phyloP scores from a whole-genome alignment of 2,329 filamentous ascomycete species.

The Fusarium devonianum region DNA sequence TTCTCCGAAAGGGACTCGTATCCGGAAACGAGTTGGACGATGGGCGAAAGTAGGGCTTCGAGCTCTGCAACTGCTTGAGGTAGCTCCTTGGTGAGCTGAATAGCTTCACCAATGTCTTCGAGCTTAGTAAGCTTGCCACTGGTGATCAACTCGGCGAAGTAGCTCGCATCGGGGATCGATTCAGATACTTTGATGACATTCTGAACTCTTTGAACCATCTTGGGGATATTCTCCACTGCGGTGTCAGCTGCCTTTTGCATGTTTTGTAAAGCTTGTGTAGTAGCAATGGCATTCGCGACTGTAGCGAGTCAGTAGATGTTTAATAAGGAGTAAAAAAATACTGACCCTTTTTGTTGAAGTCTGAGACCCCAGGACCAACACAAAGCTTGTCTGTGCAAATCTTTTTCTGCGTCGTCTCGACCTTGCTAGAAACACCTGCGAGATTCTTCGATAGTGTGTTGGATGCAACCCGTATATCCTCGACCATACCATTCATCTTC shows the following conservation, averaged over 20 bases:
- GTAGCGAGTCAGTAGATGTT: not conserved
- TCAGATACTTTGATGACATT: not conserved
- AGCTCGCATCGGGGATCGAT: not conserved
- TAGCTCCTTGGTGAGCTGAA: slow-evolving; percentile 3
- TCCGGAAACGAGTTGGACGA: not conserved
- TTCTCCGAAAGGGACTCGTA: not conserved
- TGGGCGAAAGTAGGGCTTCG: not conserved
- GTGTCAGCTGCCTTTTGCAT: not conserved
- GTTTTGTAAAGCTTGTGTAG: not conserved
- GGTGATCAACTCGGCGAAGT: slow-evolving; percentile 1
- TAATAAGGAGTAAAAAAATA: too few relatives aligned
- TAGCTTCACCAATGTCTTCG: slow-evolving; percentile 3
- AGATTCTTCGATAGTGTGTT: not conserved
- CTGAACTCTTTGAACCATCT: not conserved
- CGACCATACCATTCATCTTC: not conserved
- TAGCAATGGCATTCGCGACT: not conserved
- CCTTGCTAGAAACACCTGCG: not conserved
- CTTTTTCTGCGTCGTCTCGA: slow-evolving; percentile 1
- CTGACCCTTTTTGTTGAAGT: slow-evolving; percentile 1
- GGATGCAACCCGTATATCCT: not conserved
- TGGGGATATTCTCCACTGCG: not conserved
- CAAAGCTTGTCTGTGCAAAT: not conserved
- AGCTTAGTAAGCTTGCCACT: slow-evolving; percentile 2
- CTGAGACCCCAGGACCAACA: slow-evolving; percentile 1
- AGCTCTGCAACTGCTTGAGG: not conserved